Percentiles rank a stretch among this genome's conserved stretches.
These are phyloP conservation scores for Alternaria brassicicola DNA, from an alignment of 2,329 filamentous ascomycete species.

Conservation along the genomic window DNA sequence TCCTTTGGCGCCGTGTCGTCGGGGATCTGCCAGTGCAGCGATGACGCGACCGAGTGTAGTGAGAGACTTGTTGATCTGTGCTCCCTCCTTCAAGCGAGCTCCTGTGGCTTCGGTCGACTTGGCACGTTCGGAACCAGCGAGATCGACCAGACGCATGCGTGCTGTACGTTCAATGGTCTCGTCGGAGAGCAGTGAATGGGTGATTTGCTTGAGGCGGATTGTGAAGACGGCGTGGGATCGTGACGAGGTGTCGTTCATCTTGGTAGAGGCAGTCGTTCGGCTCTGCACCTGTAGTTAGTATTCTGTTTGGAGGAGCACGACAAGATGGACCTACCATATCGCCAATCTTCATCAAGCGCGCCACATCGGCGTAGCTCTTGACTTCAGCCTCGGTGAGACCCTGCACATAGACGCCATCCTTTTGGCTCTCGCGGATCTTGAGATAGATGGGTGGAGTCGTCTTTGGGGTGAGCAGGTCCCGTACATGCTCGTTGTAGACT, in stretches of 20 bases:
- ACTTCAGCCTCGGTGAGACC: conserved; percentile 94
- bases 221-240: conserved; percentile 98
- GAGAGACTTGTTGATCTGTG: conserved; percentile 98
- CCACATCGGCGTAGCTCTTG: conserved; percentile 82
- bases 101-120: conserved; percentile 96
- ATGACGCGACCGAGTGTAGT: conserved; percentile 96
- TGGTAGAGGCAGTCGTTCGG: conserved; percentile 88
- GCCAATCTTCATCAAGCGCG: conserved; percentile 88
- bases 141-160: conserved; percentile 90
- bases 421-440: conserved; percentile 94
- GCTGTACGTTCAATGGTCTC: conserved; percentile 95
- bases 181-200: conserved; percentile 96
- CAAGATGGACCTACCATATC: conserved; percentile 60
- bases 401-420: conserved; percentile 95
- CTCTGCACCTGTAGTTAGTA: conserved; percentile 54
- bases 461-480: conserved; percentile 84
- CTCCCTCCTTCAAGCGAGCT: conserved; percentile 86
- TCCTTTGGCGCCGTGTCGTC: conserved; percentile 53
- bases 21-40: conserved; percentile 79
- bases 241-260: conserved; percentile 99
- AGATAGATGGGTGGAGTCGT: conserved; percentile 86
- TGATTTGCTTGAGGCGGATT: conserved; percentile 96
- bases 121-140: conserved; percentile 92
- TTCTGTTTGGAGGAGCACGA: background rate
- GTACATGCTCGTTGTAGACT: conserved; percentile 99